Evolutionary conservation across 176 grass and related monocot genomes (phyloP), one percentile per base, ranked within the genome.

Genomic region (Paspalum notatum): DNA sequence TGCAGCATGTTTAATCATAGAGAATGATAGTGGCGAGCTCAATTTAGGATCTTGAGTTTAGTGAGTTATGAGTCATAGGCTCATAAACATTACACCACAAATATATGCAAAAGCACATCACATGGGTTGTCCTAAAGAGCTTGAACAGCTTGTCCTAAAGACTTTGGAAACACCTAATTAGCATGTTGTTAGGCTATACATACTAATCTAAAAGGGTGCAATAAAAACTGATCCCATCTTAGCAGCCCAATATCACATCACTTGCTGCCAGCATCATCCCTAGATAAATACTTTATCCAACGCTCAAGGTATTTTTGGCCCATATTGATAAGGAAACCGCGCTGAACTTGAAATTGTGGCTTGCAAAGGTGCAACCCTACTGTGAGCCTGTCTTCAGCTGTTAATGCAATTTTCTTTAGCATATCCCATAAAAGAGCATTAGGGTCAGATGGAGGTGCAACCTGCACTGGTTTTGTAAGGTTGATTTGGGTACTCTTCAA

Each of bases 251-350:
- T 54, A 55, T 55, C 14, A 66, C 15, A 68, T 45, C 65, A 68
- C 2, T 68, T 12, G 7, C 2, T 27, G 4, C 8, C 46, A 27
- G 20, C 14, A 15, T 62, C 55, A 27, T 10, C 42, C 25, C 62
- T 47, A 7, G 20, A 66, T 42, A 80, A 55, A 80, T n/a, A 4
- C 8, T 67, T 80, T 38, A 66, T 61, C 61, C 76, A 66, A 24
- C 76, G 13, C 27, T 27, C 20, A 16, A 79, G 32, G 39, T 78
- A 64, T 13, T 80, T n/a, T 44, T 44, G 20, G 68, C 37, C 63
- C 63, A 80, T 80, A 9, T 4, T 68, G 37, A 80, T 12, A 68
- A 80, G 63, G 0, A 57, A 80, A 17, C 21, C 55, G 22, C n/a
- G 50, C 45, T 57, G 38, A 3, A 68, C 40, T 80, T 56, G 8